Evolutionary conservation across 2,329 filamentous ascomycete species (phyloP), one percentile per base, ranked within the genome.

Genomic region (Colletotrichum coccodes): DNA sequence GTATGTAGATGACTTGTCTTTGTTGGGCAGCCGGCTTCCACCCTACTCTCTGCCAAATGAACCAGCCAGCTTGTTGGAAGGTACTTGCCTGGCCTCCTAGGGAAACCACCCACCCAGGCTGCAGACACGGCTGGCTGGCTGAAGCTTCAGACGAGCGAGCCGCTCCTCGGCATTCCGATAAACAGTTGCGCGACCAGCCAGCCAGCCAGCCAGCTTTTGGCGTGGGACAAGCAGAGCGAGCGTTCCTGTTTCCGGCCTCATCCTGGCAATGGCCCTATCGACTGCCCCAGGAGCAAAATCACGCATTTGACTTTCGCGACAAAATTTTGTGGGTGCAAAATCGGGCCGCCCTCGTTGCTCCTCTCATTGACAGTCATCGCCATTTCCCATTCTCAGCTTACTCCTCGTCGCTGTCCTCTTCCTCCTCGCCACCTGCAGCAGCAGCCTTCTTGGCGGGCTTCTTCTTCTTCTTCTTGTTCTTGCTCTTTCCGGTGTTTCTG

Each of bases 401-500:
- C 71, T 82, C 78, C 40, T 80, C 79, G 60, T 81, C 79, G 70
- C 77, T 79, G 44, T 77, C 74, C 60, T 76, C 71, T 23, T 71
- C 77, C 49, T 75, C 75, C 54, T 73, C 79, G n/a, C 72, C 74
- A 28, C 72, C 73, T 57, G 71, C 73, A 3, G 66, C 71, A 16
- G 76, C 79, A 60, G 80, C 77, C 81, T 84, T 84, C 79, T 86
- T 84, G 73, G 80, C 80, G 34, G 83, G 78, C 78, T 88, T 86
- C 82, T 89, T 89, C 89, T 91, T 91, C 88, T 92, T 92, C 82
- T 92, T 90, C 88, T 93, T 94, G 89, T 95, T 97, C 87, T 94
- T 95, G 86, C 93, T 96, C 86, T 94, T 94, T 79, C 94, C 95
- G 80, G 95, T 94, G 84, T 93, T 93, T 84, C 93, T 94, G 73